Evolutionary conservation across 768 basidiomycete genomes (phyloP), one percentile per base, ranked within the genome.

Genomic region (Amanita rubescens): DNA sequence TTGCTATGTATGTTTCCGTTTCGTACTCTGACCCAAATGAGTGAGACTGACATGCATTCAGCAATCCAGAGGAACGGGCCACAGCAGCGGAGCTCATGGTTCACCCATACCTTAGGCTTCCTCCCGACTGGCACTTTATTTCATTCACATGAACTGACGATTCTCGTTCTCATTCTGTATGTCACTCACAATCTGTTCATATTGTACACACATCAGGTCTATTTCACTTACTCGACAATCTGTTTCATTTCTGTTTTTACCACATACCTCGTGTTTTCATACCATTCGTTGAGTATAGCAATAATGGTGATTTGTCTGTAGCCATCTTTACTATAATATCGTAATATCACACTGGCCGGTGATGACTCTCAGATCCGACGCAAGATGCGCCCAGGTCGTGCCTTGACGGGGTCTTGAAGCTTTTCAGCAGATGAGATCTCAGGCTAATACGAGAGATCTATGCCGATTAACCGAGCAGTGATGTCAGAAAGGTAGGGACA

Each of bases 31-130:
- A n/a, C n/a, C n/a, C n/a, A n/a, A n/a, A n/a, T n/a, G 51, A 60
- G n/a, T 57, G 25, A 58, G n/a, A 49, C 15, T 35, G 35, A 42
- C 3, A 25, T 37, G 15, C 24, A 52, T 55, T 19, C 55, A 91
- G 89, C 57, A 84, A 94, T 63, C 93, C 93, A 8, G 82, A 87
- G 50, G 81, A 90, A 58, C 85, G 94, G 33, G 88, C 93, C 2
- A 81, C 73, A 24, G 87, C 93, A 32, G 73, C 81, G 33, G 90
- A 91, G 62, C 78, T 95, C 54, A 79, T 87, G 57, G 75, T 76
- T 58, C 92, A 96, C 69, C 79, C 78, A 37, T 96, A 90, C 73
- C 79, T 93, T 49, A 71, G 68, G 60, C 78, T 90, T 55, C 80
- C 84, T 55, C 76, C 75, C 44, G 85, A 77, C 54, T 93, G 90